Conservation (phyloP, 2,329 filamentous ascomycete genomes). For the Lecanicillium sp. region DNA sequence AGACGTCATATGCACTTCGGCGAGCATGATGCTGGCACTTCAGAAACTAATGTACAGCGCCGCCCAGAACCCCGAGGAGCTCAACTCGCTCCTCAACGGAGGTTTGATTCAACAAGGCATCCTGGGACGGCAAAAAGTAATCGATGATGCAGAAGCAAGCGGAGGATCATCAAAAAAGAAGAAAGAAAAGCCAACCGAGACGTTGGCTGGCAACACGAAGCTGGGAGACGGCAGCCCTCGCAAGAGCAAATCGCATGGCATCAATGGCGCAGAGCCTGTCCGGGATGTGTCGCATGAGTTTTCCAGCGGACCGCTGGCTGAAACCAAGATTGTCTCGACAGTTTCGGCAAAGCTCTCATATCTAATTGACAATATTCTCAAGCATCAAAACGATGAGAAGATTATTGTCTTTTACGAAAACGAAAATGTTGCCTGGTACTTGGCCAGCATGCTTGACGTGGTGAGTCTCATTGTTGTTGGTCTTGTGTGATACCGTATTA, state of each 20-base stretch:
- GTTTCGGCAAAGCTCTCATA: slow-evolving; percentile 84
- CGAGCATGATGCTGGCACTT: slow-evolving; percentile 41
- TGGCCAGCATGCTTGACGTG: slow-evolving; percentile 75
- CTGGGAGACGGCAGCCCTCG: slow-evolving; percentile 28
- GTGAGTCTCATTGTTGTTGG: slow-evolving; percentile 24
- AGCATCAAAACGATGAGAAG: slow-evolving; percentile 66
- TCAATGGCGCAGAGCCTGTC: slow-evolving; percentile 15
- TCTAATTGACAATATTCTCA: slow-evolving; percentile 63
- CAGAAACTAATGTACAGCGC: slow-evolving; percentile 45
- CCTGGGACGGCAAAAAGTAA: slow-evolving; percentile 26
- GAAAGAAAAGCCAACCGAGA: slow-evolving; percentile 13
- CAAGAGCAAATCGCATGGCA: slow-evolving; percentile 23
- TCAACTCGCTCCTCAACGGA: slow-evolving; percentile 41
- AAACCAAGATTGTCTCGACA: slow-evolving; percentile 65
- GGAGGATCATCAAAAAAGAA: slow-evolving; percentile 10
- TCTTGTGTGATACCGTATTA: neutral
- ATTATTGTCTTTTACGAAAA: slow-evolving; percentile 91
- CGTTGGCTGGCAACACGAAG: slow-evolving; percentile 34
- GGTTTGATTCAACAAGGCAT: slow-evolving; percentile 33
- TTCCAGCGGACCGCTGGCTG: slow-evolving; percentile 40
- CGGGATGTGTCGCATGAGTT: slow-evolving; percentile 15
- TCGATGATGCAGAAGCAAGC: slow-evolving; percentile 8
- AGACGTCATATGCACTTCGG: slow-evolving; percentile 35
- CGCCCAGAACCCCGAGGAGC: slow-evolving; percentile 31
- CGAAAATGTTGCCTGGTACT: slow-evolving; percentile 78